phyloP scores from a whole-genome alignment of 495 filamentous ascomycete genomes.

The Hypoxylon trugodes region DNA sequence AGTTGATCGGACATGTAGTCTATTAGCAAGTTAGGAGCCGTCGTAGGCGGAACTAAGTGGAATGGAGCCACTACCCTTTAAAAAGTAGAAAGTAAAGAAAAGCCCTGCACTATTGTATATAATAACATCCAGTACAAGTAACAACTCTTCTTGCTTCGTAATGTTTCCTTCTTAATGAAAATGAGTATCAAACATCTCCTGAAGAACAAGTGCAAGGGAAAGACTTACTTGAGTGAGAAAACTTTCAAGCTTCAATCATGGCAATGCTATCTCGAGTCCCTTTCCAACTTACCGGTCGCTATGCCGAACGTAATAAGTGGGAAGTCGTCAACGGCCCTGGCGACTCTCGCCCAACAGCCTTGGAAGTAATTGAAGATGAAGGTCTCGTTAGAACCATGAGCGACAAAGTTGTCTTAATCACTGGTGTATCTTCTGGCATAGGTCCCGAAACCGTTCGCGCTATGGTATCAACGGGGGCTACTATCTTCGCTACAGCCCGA shows the following conservation, averaged over 20 bases:
- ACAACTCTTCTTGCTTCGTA: not conserved
- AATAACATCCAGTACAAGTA: not conserved
- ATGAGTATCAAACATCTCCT: not conserved
- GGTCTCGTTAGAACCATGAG: slow-evolving; percentile 48
- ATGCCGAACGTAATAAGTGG: slow-evolving; percentile 24
- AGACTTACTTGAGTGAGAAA: not conserved
- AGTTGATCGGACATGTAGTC: no score
- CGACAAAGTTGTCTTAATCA: slow-evolving; percentile 61
- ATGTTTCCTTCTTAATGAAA: not conserved
- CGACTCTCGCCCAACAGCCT: slow-evolving; percentile 57
- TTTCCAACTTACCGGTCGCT: slow-evolving; percentile 29
- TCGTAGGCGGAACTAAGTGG: no score
- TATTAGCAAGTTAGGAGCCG: no score
- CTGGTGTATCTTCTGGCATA: slow-evolving; percentile 61
- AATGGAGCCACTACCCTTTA: no score
- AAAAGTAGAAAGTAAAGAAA: no score
- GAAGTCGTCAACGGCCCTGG: slow-evolving; percentile 52
- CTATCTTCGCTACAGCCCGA: slow-evolving; percentile 55
- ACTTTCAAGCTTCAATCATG: not conserved
- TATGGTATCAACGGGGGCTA: slow-evolving; percentile 56
- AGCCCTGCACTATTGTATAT: no score
- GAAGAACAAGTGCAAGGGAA: not conserved
- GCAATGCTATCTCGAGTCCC: slow-evolving; percentile 19
- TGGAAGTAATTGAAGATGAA: slow-evolving; percentile 57
- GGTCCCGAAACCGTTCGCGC: slow-evolving; percentile 61